Percentiles rank a stretch among this genome's conserved stretches.
Conservation (phyloP, 2,329 filamentous ascomycete species). For the Bisporella sp. region DNA sequence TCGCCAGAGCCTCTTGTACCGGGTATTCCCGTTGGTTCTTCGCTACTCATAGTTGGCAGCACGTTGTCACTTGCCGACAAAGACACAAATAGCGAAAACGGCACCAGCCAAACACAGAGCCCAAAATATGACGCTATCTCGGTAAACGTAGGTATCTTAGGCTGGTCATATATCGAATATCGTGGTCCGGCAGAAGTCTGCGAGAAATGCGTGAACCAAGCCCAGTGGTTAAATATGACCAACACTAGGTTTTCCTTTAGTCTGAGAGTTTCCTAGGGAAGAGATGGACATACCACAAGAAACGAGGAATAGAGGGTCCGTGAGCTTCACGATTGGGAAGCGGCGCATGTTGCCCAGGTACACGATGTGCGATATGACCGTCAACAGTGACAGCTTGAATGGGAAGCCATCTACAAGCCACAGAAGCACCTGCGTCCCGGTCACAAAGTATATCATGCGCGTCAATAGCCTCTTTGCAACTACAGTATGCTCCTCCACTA, state of each 20-base stretch:
- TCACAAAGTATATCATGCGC: slow-evolving; percentile 76
- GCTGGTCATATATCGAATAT: slow-evolving; percentile 55
- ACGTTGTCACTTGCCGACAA: slow-evolving; percentile 93
- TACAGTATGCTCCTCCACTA: slow-evolving; percentile 96
- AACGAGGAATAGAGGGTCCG: slow-evolving; percentile 76
- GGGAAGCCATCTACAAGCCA: slow-evolving; percentile 83
- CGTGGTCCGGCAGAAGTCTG: slow-evolving; percentile 51
- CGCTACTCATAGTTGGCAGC: slow-evolving; percentile 81
- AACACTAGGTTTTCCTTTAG: slow-evolving; percentile 44
- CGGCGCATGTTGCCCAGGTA: slow-evolving; percentile 81
- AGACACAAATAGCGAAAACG: slow-evolving; percentile 91
- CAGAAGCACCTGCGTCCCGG: slow-evolving; percentile 67
- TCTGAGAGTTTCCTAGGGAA: background rate
- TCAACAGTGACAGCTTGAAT: slow-evolving; percentile 63
- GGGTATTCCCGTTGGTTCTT: slow-evolving; percentile 38
- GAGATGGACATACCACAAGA: slow-evolving; percentile 62
- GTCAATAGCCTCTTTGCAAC: slow-evolving; percentile 81
- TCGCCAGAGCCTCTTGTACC: slow-evolving; percentile 34
- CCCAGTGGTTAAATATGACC: slow-evolving; percentile 83
- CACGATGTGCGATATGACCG: slow-evolving; percentile 72
- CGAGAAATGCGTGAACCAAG: slow-evolving; percentile 95
- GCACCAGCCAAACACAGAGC: slow-evolving; percentile 92
- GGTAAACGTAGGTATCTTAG: slow-evolving; percentile 71
- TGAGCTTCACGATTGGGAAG: slow-evolving; percentile 73
- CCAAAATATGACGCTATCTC: slow-evolving; percentile 97